A percentile compares a stretch with the other conserved stretches of the same genome.
Evolutionary conservation across 306 rosid species (phyloP).

Genomic region (Lathyrus sativus): DNA sequence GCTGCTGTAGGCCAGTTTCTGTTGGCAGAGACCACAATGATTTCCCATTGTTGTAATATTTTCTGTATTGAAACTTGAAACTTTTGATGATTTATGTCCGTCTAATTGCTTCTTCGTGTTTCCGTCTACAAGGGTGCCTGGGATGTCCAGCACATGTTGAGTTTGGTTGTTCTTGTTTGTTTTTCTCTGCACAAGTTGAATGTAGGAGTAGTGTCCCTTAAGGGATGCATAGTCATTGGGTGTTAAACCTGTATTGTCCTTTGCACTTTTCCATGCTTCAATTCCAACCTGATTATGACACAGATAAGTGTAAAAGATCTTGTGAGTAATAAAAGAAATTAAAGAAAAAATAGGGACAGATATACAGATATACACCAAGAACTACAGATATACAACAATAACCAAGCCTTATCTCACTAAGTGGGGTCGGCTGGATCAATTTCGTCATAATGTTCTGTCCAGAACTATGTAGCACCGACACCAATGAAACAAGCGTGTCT

Average conservation of each 20-base stretch:
- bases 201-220: conserved; percentile 69
- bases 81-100: conserved; percentile 49
- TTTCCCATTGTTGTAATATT: conserved; percentile 33
- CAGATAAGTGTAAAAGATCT: neutral
- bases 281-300: conserved; percentile 68
- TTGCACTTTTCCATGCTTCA: conserved; percentile 75
- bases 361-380: too few species aligned
- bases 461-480: too few species aligned
- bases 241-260: conserved; percentile 69
- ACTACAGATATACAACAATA: too few species aligned
- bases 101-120: conserved; percentile 49
- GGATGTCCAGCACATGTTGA: conserved; percentile 71
- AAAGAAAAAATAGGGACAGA: too few species aligned
- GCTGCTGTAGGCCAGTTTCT: conserved; percentile 47
- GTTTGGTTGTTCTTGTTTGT: conserved; percentile 43
- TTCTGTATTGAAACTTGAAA: conserved; percentile 58
- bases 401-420: too few species aligned
- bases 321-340: neutral
- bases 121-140: conserved; percentile 48
- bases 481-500: too few species aligned
- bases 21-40: conserved; percentile 57
- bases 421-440: too few species aligned
- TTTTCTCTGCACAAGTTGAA: conserved; percentile 72
- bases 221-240: conserved; percentile 76
- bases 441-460: too few species aligned